A percentile compares a stretch with the other conserved stretches of the same genome.
Evolutionary conservation across 192 early-diverging fungal species (phyloP).

Genomic region (Hyaloraphidium curvatum): DNA sequence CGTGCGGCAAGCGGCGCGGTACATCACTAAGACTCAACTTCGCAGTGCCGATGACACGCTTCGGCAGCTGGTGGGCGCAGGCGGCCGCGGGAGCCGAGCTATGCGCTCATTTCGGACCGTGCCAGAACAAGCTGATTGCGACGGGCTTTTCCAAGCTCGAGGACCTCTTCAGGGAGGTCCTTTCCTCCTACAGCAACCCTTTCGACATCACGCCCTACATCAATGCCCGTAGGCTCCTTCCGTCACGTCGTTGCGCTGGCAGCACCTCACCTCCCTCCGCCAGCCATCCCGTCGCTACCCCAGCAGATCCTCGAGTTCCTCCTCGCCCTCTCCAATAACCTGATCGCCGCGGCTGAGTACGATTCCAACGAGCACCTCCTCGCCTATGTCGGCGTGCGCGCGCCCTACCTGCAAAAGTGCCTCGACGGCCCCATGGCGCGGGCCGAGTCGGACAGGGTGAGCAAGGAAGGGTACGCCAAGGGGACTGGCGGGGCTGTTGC

Average conservation of each 20-base stretch:
- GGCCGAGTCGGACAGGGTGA: slow-evolving; percentile 27
- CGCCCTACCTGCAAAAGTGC: slow-evolving; percentile 36
- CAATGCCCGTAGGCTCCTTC: not conserved
- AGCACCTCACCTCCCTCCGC: not conserved
- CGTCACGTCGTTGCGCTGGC: not conserved
- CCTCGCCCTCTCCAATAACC: not conserved
- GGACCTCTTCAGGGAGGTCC: slow-evolving; percentile 28
- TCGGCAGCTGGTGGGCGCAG: not conserved
- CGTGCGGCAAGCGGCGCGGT: not conserved
- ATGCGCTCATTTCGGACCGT: not conserved
- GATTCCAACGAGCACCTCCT: not conserved
- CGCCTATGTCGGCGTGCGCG: slow-evolving; percentile 47
- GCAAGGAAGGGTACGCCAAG: slow-evolving; percentile 32
- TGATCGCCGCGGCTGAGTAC: not conserved
- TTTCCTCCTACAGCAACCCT: slow-evolving; percentile 19
- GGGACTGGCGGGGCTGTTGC: slow-evolving; percentile 39
- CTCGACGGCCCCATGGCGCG: slow-evolving; percentile 24
- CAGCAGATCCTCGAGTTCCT: not conserved
- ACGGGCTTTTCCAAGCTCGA: slow-evolving; percentile 35
- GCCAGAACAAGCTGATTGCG: slow-evolving; percentile 25
- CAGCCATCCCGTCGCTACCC: not conserved
- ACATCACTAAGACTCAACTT: not conserved
- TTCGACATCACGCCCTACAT: slow-evolving; percentile 17
- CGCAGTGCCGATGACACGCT: not conserved
- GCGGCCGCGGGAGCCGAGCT: not conserved